phyloP scores from a whole-genome alignment of 768 basidiomycete genomes.

The Macrolepiota albuminosa region DNA sequence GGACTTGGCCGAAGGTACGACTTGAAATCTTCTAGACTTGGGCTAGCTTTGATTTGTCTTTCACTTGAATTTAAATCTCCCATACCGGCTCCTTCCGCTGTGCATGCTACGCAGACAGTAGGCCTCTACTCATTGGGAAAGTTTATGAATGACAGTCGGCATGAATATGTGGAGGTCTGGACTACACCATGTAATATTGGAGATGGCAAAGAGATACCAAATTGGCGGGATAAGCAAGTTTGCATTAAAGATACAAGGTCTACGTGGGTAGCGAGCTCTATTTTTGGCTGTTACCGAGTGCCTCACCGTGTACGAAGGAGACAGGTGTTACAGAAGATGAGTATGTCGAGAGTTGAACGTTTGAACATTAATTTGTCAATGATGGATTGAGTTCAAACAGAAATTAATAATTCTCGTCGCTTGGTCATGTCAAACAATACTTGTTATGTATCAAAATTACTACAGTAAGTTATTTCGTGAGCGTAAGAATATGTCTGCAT shows the following conservation, averaged over 20 bases:
- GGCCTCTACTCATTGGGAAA: slow-evolving; percentile 49
- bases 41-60: slow-evolving; percentile 21
- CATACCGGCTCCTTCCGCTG: slow-evolving; percentile 37
- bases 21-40: not conserved
- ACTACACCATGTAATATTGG: slow-evolving; percentile 55
- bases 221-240: slow-evolving; percentile 59
- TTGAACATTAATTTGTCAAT: too few relatives aligned
- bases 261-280: too few relatives aligned
- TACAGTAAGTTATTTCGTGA: too few relatives aligned
- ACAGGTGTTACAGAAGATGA: too few relatives aligned
- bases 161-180: slow-evolving; percentile 67
- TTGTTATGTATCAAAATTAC: too few relatives aligned
- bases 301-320: too few relatives aligned
- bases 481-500: too few relatives aligned
- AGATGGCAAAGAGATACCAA: slow-evolving; percentile 32
- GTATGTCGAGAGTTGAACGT: too few relatives aligned
- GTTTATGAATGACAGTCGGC: slow-evolving; percentile 50
- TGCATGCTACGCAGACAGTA: slow-evolving; percentile 46
- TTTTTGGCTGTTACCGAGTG: too few relatives aligned
- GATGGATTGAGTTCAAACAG: too few relatives aligned
- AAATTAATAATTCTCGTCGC: too few relatives aligned
- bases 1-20: slow-evolving; percentile 29
- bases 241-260: slow-evolving; percentile 31
- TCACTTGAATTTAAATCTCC: slow-evolving; percentile 60
- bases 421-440: too few relatives aligned